These are phyloP conservation scores for Cucurbita maxima DNA, from an alignment of 306 rosid genomes.

Conservation along the genomic window DNA sequence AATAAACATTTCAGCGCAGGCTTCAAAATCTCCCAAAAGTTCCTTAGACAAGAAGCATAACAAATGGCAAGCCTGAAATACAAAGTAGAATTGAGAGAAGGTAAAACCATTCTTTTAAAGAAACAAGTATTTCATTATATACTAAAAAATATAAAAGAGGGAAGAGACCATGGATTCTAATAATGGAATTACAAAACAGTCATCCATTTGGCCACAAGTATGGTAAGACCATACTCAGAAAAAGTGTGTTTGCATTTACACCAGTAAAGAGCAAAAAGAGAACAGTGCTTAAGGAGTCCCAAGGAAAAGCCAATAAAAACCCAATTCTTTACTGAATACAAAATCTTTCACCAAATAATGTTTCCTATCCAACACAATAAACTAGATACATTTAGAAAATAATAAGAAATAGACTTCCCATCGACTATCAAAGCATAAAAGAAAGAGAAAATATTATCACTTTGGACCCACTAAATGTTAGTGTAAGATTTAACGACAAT, in stretches of 20 bases:
- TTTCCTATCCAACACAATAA: not conserved
- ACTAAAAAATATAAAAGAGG: not conserved
- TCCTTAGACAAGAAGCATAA: constrained; percentile 87
- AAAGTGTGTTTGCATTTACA: not conserved
- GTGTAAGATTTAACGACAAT: not conserved
- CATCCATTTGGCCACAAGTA: not conserved
- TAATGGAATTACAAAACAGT: not conserved
- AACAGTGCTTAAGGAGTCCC: not conserved
- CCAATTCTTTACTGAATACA: not conserved
- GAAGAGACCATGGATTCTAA: not conserved
- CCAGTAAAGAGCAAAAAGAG: not conserved
- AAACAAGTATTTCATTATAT: not conserved
- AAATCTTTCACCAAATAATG: not conserved
- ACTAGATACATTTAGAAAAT: not conserved
- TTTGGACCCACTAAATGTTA: not conserved
- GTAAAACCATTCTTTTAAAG: not conserved
- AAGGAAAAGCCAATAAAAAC: not conserved
- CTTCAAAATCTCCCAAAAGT: constrained; percentile 89
- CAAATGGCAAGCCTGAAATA: constrained; percentile 78
- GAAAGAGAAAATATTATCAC: not conserved
- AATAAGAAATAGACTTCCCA: not conserved
- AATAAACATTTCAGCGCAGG: constrained; percentile 76
- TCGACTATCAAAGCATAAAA: not conserved
- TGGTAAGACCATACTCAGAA: not conserved
- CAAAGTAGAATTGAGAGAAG: constrained; percentile 9